Evolutionary conservation across 2,329 filamentous ascomycete species (phyloP), one percentile per base, ranked within the genome.

Genomic region (Fusarium verrucosum): DNA sequence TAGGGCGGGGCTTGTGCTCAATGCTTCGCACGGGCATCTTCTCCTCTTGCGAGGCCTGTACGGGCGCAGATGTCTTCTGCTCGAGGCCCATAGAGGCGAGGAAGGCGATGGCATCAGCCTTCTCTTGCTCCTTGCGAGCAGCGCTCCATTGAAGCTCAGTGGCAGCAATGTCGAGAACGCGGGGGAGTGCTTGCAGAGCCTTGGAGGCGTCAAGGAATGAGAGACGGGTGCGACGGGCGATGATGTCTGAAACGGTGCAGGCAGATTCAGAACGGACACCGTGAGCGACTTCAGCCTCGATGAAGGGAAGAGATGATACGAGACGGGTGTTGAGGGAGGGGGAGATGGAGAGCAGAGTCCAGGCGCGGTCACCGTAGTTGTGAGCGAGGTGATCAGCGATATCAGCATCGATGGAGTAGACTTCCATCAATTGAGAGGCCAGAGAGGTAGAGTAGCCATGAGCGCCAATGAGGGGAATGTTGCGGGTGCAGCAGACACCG

Each of bases 201-300:
- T 87, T 87, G 72, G 91, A 85, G 2, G 89, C 89, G 75, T 92
- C 91, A 63, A 92, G 78, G 80, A 92, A 92, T n/a, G 90, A 88
- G 40, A 92, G 80, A 51, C 90, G 84, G 38, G 88, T 92, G 53
- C 90, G 83, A 52, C 90, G 86, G 16, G 89, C 87, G 54, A 92
- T 83, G 32, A 92, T 85, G 73, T 92, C 90, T 41, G 89, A 84
- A 4, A 89, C 88, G 4, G 88, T 90, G 75, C 90, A 87, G 4
- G 90, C 90, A 58, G 90, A 89, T 77, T 92, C 90, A 73, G 89
- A 84, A 57, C 88, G 86, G 20, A 91, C 84, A 10, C 88, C 89
- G 75, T 92, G 90, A 32, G 88, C 85, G 30, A 92, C 81, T 75
- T 92, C 90, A 26, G 89, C 89, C 69, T 92, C 90, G 51, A 92